A percentile compares a stretch with the other conserved stretches of the same genome.
phyloP scores from a whole-genome alignment of 1,284 basidiomycete genomes.

The Dichomitus squalens region DNA sequence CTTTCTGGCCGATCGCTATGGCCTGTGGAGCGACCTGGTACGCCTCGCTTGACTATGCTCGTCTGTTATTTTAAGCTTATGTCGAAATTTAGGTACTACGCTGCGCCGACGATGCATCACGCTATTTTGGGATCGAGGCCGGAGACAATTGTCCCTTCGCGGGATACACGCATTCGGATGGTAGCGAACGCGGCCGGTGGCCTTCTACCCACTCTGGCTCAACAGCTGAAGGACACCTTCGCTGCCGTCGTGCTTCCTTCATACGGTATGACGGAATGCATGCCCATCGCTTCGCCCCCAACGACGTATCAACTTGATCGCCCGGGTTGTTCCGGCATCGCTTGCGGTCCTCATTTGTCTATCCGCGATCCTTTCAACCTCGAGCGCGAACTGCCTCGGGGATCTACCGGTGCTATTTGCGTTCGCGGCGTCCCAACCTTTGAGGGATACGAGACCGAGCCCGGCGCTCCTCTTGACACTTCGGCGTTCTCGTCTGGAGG shows the following conservation, averaged over 20 bases:
- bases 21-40: slow-evolving; percentile 53
- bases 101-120: slow-evolving; percentile 50
- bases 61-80: background rate
- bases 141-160: slow-evolving; percentile 32
- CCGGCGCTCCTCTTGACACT: slow-evolving; percentile 41
- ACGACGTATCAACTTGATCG: slow-evolving; percentile 46
- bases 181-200: slow-evolving; percentile 51
- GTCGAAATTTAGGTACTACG: slow-evolving; percentile 42
- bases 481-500: slow-evolving; percentile 47
- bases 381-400: slow-evolving; percentile 38
- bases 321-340: slow-evolving; percentile 48
- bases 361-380: slow-evolving; percentile 43
- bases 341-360: slow-evolving; percentile 50
- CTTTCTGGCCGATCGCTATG: slow-evolving; percentile 61
- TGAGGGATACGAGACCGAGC: slow-evolving; percentile 44
- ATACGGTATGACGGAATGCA: slow-evolving; percentile 53
- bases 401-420: slow-evolving; percentile 44
- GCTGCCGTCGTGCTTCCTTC: slow-evolving; percentile 45
- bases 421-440: slow-evolving; percentile 50
- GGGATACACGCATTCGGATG: slow-evolving; percentile 44
- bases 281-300: slow-evolving; percentile 51
- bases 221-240: slow-evolving; percentile 41
- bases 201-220: slow-evolving; percentile 45
- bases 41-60: background rate
- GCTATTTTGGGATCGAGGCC: slow-evolving; percentile 45